These are phyloP conservation scores for Pseudogymnoascus sp. DNA, from an alignment of 2,329 filamentous ascomycete genomes.

Conservation along the genomic window DNA sequence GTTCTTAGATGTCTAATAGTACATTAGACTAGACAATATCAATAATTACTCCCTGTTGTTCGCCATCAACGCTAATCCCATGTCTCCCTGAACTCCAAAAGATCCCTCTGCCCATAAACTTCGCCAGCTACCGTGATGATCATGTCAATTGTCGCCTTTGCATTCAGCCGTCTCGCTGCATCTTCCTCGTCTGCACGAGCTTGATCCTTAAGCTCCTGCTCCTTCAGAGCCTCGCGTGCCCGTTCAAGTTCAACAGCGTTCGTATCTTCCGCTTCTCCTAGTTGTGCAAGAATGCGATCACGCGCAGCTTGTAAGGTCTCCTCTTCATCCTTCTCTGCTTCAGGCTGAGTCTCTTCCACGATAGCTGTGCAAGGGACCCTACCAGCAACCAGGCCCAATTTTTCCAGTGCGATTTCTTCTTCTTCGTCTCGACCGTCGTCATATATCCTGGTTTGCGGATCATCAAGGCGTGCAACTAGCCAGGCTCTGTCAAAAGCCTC, in stretches of 20 bases:
- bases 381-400: not conserved
- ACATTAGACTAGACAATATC: slow-evolving; percentile 10
- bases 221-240: slow-evolving; percentile 14
- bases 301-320: not conserved
- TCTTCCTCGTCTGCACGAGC: not conserved
- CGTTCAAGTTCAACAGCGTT: not conserved
- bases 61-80: slow-evolving; percentile 31
- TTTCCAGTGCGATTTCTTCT: not conserved
- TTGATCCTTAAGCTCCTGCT: slow-evolving; percentile 26
- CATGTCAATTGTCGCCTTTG: slow-evolving; percentile 76
- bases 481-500: not conserved
- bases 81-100: slow-evolving; percentile 64
- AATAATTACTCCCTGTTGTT: not conserved
- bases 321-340: not conserved
- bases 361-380: not conserved
- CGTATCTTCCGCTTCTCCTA: not conserved
- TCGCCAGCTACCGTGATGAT: slow-evolving; percentile 82
- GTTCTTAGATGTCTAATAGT: not conserved
- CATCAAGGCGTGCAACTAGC: not conserved
- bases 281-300: not conserved
- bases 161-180: slow-evolving; percentile 31
- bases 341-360: not conserved
- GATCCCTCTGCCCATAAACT: slow-evolving; percentile 80
- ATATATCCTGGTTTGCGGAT: not conserved
- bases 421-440: not conserved